These are phyloP conservation scores for Penicillium robsamsonii DNA, from an alignment of 495 filamentous ascomycete species.

Conservation along the genomic window DNA sequence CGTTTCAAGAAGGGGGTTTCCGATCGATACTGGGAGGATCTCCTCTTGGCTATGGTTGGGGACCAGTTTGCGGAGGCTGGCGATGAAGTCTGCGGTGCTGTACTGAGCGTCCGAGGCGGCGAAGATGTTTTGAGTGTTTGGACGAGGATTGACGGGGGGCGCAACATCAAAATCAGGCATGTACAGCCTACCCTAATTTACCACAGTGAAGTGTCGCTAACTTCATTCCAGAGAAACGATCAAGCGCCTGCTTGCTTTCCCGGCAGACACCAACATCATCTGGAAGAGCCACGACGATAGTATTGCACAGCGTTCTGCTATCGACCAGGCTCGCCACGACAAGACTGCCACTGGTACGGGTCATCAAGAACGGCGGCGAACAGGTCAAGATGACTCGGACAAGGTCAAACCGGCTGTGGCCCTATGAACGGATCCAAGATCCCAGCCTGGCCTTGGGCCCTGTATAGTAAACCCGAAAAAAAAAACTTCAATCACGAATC, in stretches of 20 bases:
- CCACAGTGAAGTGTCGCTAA: neutral
- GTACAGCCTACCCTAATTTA: conserved; percentile 10
- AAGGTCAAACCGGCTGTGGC: conserved; percentile 40
- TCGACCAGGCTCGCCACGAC: conserved; percentile 79
- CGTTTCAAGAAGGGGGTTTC: conserved; percentile 93
- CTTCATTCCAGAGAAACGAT: conserved; percentile 71
- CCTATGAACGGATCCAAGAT: conserved; percentile 30
- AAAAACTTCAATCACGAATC: conserved; percentile 35
- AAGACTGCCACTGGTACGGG: conserved; percentile 48
- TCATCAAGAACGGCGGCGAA: conserved; percentile 45
- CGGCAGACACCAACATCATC: conserved; percentile 82
- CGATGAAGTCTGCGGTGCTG: conserved; percentile 92
- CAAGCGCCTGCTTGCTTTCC: conserved; percentile 81
- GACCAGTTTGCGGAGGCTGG: conserved; percentile 93
- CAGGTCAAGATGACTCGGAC: conserved; percentile 48
- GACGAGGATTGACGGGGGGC: conserved; percentile 86
- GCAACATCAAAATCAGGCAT: conserved; percentile 96
- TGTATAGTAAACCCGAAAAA: conserved; percentile 48
- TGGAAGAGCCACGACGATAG: conserved; percentile 90
- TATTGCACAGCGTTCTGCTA: conserved; percentile 76
- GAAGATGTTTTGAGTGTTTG: conserved; percentile 98
- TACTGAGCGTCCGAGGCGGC: conserved; percentile 89
- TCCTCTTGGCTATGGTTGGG: conserved; percentile 85
- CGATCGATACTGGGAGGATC: conserved; percentile 97
- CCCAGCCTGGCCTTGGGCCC: conserved; percentile 36